Base-by-base conservation (phyloP, 495 filamentous ascomycete species). In the Lasiosphaeris hirsuta region DNA sequence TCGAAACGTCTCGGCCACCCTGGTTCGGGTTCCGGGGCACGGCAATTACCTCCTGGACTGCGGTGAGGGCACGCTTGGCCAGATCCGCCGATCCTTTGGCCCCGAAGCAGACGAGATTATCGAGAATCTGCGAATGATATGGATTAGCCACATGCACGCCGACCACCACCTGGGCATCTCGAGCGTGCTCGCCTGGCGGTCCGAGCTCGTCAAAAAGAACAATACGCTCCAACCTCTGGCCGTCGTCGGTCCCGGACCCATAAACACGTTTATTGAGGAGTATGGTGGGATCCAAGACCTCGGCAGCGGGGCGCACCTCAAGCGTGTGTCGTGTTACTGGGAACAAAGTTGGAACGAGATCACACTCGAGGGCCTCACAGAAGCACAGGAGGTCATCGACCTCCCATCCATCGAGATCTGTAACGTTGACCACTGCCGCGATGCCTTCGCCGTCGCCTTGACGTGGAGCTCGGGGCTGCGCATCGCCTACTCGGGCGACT, bases 101-200 rank as follows among this genome's bases (percentile, higher is more conserved):
- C 70, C 77, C 17, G 78, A 90, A 61, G 69, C 92, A 5, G 74
- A 77, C n/a, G 79, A 85, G 36, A 75, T 96, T 10, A 74, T 97
- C 10, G 75, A 76, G 52, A 89, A 96, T 56, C 77, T 99, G 23
- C 89, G 87, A 38, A 80, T 84, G 61, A 88, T 99, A 52, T 97
- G 90, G 87, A 93, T 99, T 66, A 93, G 89, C 65, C 94, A 99
- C 71, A 72, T 93, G 50, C 94, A 99, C 66, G 94, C 94, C 30
- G 94, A 99, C 74, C 94, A 99, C 71, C 94, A 99, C 65, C 81
- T 97, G 15, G 94, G 94, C 34, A 89, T 85, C 0, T 78, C 79
- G 23, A 80, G 86, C 14, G 74, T 97, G 23, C 86, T 99, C 64
- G 89, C 89, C 14, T 93, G 90, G 84, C 85, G 87, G 56, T 64